Conservation (phyloP, 2,329 filamentous ascomycete species). For the Pseudogymnoascus sp. region DNA sequence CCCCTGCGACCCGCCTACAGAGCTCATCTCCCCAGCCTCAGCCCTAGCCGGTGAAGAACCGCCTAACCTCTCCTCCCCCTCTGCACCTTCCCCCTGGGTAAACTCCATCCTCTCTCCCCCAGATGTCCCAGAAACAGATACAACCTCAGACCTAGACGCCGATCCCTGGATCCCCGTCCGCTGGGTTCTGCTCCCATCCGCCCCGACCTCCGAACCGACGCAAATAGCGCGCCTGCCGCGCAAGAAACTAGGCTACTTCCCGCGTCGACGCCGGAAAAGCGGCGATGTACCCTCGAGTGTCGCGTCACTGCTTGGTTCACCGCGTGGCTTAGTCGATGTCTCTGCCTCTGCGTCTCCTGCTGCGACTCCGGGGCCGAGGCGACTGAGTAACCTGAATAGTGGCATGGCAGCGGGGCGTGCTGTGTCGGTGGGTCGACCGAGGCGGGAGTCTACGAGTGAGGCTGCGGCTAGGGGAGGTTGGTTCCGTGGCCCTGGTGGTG, state of each 20-base stretch:
- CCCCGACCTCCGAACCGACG: slow-evolving; percentile 52
- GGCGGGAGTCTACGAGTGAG: slow-evolving; percentile 27
- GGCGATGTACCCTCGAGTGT: not conserved
- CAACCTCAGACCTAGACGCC: slow-evolving; percentile 34
- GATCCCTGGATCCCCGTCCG: slow-evolving; percentile 76
- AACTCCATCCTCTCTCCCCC: slow-evolving; percentile 14
- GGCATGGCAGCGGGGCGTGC: slow-evolving; percentile 26
- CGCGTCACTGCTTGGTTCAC: not conserved
- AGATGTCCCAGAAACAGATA: slow-evolving; percentile 14
- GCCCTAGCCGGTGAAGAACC: slow-evolving; percentile 35
- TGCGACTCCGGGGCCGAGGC: slow-evolving; percentile 18
- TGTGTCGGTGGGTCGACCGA: not conserved
- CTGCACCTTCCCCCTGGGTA: slow-evolving; percentile 22
- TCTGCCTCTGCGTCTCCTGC: slow-evolving; percentile 21
- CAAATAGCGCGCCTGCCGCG: slow-evolving; percentile 81
- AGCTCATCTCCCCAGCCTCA: slow-evolving; percentile 43
- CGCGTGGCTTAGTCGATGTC: slow-evolving; percentile 43
- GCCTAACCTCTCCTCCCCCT: slow-evolving; percentile 16
- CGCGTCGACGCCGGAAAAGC: slow-evolving; percentile 78
- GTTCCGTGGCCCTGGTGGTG: slow-evolving; percentile 77
- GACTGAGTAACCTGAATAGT: slow-evolving; percentile 24
- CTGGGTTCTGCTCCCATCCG: slow-evolving; percentile 75
- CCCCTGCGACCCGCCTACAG: slow-evolving; percentile 47
- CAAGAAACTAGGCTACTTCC: slow-evolving; percentile 80
- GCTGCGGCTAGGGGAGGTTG: slow-evolving; percentile 43